These are phyloP conservation scores for Macadamia integrifolia DNA, from an alignment of 164 flowering plant species.

Conservation along the genomic window DNA sequence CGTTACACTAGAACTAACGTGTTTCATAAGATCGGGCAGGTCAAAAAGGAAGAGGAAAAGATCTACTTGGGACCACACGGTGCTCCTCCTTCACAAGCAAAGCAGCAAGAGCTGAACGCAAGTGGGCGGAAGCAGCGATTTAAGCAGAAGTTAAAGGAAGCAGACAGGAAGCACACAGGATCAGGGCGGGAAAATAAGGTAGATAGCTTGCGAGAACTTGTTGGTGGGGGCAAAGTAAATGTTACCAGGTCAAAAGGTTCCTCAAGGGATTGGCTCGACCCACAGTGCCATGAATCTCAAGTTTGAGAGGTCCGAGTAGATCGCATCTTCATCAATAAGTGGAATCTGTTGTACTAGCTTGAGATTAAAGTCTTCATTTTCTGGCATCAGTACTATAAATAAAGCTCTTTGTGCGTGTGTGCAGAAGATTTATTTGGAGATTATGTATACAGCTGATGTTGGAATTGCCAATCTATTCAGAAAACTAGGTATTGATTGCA, in stretches of 20 bases:
- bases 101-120: constrained; percentile 51
- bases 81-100: constrained; percentile 76
- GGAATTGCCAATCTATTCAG: no score
- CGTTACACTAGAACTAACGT: no score
- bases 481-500: no score
- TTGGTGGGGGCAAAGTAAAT: constrained; percentile 33
- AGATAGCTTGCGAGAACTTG: constrained; percentile 73
- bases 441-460: no score
- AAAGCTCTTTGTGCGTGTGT: no score
- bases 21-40: constrained; percentile 23
- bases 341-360: neutral
- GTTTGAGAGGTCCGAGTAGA: constrained; percentile 46
- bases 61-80: constrained; percentile 95
- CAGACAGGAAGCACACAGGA: constrained; percentile 51
- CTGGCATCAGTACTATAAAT: no score
- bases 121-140: constrained; percentile 69
- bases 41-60: constrained; percentile 47
- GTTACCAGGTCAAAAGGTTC: constrained; percentile 49
- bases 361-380: neutral
- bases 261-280: constrained; percentile 85
- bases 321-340: neutral
- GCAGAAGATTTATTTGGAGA: no score
- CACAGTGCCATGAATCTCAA: constrained; percentile 85
- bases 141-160: constrained; percentile 86
- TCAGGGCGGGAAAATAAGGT: constrained; percentile 79